Conservation (phyloP, 495 filamentous ascomycete genomes). For the Penicillium macrosclerotiorum region DNA sequence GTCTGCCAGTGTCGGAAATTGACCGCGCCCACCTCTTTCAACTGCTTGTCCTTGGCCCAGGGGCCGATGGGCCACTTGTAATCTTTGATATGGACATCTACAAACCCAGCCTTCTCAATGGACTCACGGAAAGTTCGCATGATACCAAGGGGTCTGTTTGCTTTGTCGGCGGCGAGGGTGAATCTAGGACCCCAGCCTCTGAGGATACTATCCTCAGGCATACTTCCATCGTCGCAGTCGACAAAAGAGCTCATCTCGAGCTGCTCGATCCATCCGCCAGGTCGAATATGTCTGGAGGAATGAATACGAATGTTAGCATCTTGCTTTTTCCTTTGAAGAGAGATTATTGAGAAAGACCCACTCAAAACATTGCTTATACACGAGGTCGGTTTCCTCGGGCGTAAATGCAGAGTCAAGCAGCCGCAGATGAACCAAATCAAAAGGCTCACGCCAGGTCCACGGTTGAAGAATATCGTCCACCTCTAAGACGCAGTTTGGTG, state of each 20-base stretch:
- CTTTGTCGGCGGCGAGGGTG: slow-evolving; percentile 4
- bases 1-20: slow-evolving; percentile 7
- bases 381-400: slow-evolving; percentile 19
- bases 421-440: slow-evolving; percentile 32
- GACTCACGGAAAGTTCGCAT: slow-evolving; percentile 9
- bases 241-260: slow-evolving; percentile 41
- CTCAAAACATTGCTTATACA: slow-evolving; percentile 22
- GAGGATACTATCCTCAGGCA: slow-evolving; percentile 27
- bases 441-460: slow-evolving; percentile 25
- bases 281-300: too few species aligned
- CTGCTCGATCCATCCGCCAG: slow-evolving; percentile 54
- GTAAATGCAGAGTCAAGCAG: slow-evolving; percentile 21
- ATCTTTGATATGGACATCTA: slow-evolving; percentile 15
- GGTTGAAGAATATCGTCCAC: slow-evolving; percentile 29
- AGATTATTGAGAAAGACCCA: too few species aligned
- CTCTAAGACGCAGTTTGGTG: slow-evolving; percentile 32
- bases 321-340: too few species aligned
- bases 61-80: slow-evolving; percentile 7
- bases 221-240: slow-evolving; percentile 39
- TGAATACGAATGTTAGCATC: too few species aligned
- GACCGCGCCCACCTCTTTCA: slow-evolving; percentile 2
- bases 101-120: slow-evolving; percentile 32
- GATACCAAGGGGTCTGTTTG: slow-evolving; percentile 1
- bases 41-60: slow-evolving; percentile 3
- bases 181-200: slow-evolving; percentile 6